Base-by-base conservation (phyloP, 441 rosid species). In the Eutrema salsugineum region DNA sequence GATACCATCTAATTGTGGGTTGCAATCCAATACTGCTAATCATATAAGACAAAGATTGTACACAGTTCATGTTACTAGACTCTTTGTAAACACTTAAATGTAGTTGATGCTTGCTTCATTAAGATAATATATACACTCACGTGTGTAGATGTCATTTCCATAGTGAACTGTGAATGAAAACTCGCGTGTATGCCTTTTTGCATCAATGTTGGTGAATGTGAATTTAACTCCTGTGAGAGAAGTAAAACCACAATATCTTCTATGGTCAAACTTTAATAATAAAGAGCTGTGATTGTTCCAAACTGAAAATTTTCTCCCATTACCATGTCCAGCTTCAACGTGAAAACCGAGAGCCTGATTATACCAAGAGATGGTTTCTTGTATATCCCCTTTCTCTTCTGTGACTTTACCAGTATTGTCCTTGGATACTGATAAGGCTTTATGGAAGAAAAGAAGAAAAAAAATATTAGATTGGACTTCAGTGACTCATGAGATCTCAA, bases 271-370 rank as follows among this genome's bases (percentile, higher is more conserved):
- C 17, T 27, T 28, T 19, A 63, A 62, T 39, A 38, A 79, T 8
- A 66, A 55, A 47, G 32, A 38, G 17, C 6, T 38, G 53, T 24
- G 59, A 28, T 38, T 24, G 35, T 44, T 33, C 27, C 50, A 20
- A 71, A 35, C 20, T 35, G 53, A 11, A 12, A 42, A 24, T n/a
- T 19, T 0, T 51, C 46, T 65, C 71, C 47, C 14, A 66, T 76
- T 85, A 88, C 98, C 99, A 78, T 68, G 84, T 57, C 99, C 94
- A 10, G 91, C 97, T 82, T 91, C 95, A 77, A 94, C 75, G 43
- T 78, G 86, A 70, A 91, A 84, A 69, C 97, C 90, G 8, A 94
- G 91, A 81, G 84, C 80, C 69, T 70, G 76, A 69, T 84, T 88
- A 78, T 91, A 94, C 99, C 99, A 94, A 50, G 78, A 77, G 33